These are phyloP conservation scores for Rhodotorula diobovata DNA, from an alignment of 768 basidiomycete species.

Conservation along the genomic window DNA sequence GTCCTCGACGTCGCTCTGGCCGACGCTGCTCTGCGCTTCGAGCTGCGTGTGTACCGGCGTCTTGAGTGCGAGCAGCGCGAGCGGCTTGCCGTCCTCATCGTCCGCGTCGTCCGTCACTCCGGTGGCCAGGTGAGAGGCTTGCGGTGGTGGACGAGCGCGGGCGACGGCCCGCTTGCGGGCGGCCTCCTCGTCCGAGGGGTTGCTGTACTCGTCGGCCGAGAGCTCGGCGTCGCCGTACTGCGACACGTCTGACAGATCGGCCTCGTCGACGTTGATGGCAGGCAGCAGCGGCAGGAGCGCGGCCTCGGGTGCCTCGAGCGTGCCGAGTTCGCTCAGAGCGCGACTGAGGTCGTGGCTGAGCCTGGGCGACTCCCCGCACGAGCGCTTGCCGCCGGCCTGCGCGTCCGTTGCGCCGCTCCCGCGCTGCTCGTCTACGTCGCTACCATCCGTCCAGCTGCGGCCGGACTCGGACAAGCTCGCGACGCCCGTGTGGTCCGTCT, in stretches of 20 bases:
- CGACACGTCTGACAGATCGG: neutral
- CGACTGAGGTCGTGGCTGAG: neutral
- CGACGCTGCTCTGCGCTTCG: conserved; percentile 3
- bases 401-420: too few species aligned
- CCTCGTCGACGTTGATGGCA: neutral
- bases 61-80: neutral
- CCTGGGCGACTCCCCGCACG: neutral
- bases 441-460: neutral
- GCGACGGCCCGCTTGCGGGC: neutral
- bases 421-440: neutral
- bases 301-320: neutral
- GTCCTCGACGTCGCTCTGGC: neutral
- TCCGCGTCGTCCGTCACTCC: neutral
- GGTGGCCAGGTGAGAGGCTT: neutral
- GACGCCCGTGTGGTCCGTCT: conserved; percentile 23
- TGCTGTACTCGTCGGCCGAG: conserved; percentile 6
- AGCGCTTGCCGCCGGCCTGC: neutral
- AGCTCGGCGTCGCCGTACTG: conserved; percentile 17
- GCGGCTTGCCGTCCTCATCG: neutral
- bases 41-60: neutral
- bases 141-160: neutral
- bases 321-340: conserved; percentile 5
- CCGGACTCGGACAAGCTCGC: conserved; percentile 15
- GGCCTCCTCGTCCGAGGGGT: conserved; percentile 11
- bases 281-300: neutral